These are phyloP conservation scores for Sphaerobolus stellatus DNA, from an alignment of 1,284 basidiomycete genomes.

Conservation along the genomic window DNA sequence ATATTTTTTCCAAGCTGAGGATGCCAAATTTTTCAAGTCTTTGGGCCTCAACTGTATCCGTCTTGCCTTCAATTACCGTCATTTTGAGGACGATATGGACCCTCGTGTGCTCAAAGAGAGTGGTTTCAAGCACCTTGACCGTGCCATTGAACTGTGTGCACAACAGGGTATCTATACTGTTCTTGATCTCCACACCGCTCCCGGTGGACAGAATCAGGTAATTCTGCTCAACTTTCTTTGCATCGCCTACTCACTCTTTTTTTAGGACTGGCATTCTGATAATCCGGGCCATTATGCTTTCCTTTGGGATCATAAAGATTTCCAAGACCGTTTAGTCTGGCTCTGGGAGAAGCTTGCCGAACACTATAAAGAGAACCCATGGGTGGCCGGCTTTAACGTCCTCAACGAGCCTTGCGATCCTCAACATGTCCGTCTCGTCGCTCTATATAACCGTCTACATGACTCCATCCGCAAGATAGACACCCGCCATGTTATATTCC, in stretches of 20 bases:
- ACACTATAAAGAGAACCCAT: conserved; percentile 64
- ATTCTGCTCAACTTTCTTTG: background rate
- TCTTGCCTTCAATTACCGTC: conserved; percentile 63
- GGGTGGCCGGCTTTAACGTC: conserved; percentile 73
- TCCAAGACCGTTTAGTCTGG: conserved; percentile 69
- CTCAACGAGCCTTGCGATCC: conserved; percentile 77
- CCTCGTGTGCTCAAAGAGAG: conserved; percentile 58
- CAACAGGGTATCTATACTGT: conserved; percentile 56
- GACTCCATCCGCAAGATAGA: conserved; percentile 68
- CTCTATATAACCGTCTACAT: conserved; percentile 63
- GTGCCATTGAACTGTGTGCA: conserved; percentile 59
- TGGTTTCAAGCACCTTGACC: conserved; percentile 64
- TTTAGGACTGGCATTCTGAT: conserved; percentile 51
- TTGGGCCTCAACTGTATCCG: conserved; percentile 73
- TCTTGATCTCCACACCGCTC: conserved; percentile 43
- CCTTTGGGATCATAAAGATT: conserved; percentile 76
- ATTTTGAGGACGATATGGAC: conserved; percentile 70
- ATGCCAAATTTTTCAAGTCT: conserved; percentile 67
- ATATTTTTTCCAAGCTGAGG: conserved; percentile 70
- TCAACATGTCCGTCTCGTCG: conserved; percentile 48
- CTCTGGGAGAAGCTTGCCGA: conserved; percentile 68
- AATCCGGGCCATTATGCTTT: conserved; percentile 52
- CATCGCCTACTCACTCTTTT: background rate
- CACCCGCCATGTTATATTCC: conserved; percentile 60
- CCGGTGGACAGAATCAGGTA: conserved; percentile 54